Base-by-base conservation (phyloP, 2,329 filamentous ascomycete species). In the Phaeophleospora eucalypticola region DNA sequence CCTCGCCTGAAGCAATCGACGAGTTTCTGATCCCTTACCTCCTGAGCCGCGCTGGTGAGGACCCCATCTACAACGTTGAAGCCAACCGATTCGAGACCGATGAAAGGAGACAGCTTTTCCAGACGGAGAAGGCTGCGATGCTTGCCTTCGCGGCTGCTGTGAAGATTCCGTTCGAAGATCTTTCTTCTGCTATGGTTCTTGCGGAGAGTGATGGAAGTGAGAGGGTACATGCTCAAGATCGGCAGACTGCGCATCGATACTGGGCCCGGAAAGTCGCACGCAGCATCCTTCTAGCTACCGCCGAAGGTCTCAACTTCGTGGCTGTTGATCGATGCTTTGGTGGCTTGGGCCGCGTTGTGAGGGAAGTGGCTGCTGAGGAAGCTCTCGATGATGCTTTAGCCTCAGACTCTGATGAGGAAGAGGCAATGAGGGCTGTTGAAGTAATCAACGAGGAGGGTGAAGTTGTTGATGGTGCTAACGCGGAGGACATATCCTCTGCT, bases 311-410 rank as follows among this genome's bases (percentile, higher is more conserved):
- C 37, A 76, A 77, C 35, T 83, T 78, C 62, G 68, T 71, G 14
- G 75, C 75, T 51, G 75, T 82, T 16, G 80, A 82, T 58, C 72
- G 73, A 24, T 79, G 80, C 3, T 84, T 83, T 64, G 81, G 81
- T 24, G 82, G 81, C 0, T 62, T 77, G n/a, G 75, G 75, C 4
- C 68, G 72, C 10, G 64, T 67, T 1, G 53, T 53, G 3, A 34
- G 43, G 27, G 56, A 56, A 36, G 20, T 53, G n/a, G 46, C 40
- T 7, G 32, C 43, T n/a, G 53, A 49, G 15, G 57, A 58, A 29
- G 47, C 46, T 33, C 49, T 41, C 35, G 32, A 40, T 55, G 60
- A 50, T 32, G 21, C 48, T 14, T 29, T 53, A 12, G 46, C 41
- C 12, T 50, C 41, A 4, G 50, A 45, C 15, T 15, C 48, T 6